Base-by-base conservation (phyloP, 495 filamentous ascomycete genomes). In the Penicillium canescens region DNA sequence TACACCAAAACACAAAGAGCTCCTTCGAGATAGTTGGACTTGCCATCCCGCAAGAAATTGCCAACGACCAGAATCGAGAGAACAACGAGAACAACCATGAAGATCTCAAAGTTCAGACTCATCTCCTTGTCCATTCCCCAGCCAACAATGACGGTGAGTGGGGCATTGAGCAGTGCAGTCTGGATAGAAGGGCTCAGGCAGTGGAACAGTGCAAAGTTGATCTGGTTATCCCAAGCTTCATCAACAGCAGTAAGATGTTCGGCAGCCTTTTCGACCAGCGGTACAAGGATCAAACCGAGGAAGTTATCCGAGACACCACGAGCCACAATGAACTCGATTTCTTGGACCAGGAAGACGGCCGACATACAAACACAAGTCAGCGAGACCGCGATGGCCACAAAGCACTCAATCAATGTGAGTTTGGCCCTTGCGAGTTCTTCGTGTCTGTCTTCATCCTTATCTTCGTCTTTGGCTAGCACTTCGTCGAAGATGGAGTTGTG, bases 201-300 rank as follows among this genome's bases (percentile, higher is more conserved):
- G 71, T 96, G 91, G 41, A 89, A 86, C 7, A 98, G 82, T 0
- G 93, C 92, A 68, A 95, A 94, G 74, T 96, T 96, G 54, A 77
- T 78, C 56, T 78, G 75, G 39, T 78, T 78, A 26, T 78, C 73
- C 73, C 86, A 96, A 9, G 92, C 93, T 76, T 96, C 92, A 68
- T 97, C 92, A 40, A 97, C 72, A 11, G 92, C 89, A 0, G 88
- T 96, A 35, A 96, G 70, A 67, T 96, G 92, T 74, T 96, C 92
- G 9, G 91, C 90, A 0, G 86, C 87, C 65, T 97, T 97, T 62
- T 96, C 92, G 7, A 96, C 92, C 1, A 97, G 76, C 3, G 92
- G 93, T 1, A 79, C 75, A 9, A 78, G 60, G 47, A 90, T 90
- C 55, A 92, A 71, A 45, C 90, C 90, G 69, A 92, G 82, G 65